Conservation (phyloP, 108 stramenopile species). For the Nannochloropsis salina region DNA sequence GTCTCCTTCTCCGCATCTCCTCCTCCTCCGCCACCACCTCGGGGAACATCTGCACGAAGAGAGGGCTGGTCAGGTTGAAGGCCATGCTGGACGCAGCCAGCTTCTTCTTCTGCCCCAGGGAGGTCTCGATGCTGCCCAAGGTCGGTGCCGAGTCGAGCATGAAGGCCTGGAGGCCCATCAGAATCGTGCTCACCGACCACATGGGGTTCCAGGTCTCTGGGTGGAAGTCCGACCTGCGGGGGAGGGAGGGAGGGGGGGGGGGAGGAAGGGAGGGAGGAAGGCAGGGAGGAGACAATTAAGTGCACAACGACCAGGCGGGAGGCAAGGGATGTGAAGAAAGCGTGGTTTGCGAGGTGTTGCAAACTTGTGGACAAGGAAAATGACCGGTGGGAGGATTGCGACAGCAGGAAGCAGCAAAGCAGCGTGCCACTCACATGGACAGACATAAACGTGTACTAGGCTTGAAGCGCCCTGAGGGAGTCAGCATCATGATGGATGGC, state of each 20-base stretch:
- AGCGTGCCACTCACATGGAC: background rate
- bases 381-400: background rate
- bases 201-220: conserved; percentile 79
- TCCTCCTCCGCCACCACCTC: conserved; percentile 42
- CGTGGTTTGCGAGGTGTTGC: too few species aligned
- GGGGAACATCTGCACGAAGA: conserved; percentile 52
- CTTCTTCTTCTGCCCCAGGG: conserved; percentile 59
- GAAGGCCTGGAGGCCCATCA: conserved; percentile 89
- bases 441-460: conserved; percentile 2
- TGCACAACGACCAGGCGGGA: conserved; percentile 74
- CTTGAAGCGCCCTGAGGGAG: conserved; percentile 61
- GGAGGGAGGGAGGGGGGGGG: background rate
- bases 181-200: conserved; percentile 88
- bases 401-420: background rate
- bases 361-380: background rate
- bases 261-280: background rate
- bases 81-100: conserved; percentile 72
- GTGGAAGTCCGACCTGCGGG: conserved; percentile 85
- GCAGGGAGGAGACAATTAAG: conserved; percentile 50
- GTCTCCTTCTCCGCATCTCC: background rate
- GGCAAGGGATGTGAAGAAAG: background rate
- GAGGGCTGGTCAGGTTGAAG: conserved; percentile 51
- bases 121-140: conserved; percentile 73
- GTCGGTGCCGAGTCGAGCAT: conserved; percentile 86
- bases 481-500: conserved; percentile 86